phyloP scores from a whole-genome alignment of 306 rosid genomes.

The Purshia tridentata region DNA sequence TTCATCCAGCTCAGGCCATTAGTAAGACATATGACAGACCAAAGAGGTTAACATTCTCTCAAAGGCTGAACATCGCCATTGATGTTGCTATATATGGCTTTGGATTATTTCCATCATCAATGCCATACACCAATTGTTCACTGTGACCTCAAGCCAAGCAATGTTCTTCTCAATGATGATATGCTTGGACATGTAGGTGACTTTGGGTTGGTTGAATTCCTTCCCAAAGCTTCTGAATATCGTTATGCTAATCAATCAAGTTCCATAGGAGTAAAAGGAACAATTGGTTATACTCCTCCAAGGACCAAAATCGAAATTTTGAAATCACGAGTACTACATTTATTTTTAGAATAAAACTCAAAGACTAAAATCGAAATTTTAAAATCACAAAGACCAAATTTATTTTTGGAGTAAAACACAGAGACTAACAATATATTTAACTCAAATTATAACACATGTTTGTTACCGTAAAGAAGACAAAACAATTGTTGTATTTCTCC shows the following conservation, averaged over 20 bases:
- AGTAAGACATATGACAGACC: not conserved
- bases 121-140: conserved; percentile 31
- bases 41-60: conserved; percentile 19
- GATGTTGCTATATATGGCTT: conserved; percentile 39
- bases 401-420: too few species aligned
- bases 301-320: too few species aligned
- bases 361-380: too few species aligned
- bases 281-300: conserved; percentile 40
- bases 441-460: too few species aligned
- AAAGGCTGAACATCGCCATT: conserved; percentile 30
- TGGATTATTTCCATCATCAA: conserved; percentile 36
- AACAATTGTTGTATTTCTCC: too few species aligned
- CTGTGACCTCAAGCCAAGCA: conserved; percentile 35
- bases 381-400: too few species aligned
- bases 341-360: too few species aligned
- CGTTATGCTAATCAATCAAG: conserved; percentile 1
- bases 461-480: too few species aligned
- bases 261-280: conserved; percentile 19
- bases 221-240: not conserved
- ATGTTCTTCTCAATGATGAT: conserved; percentile 26
- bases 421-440: too few species aligned
- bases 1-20: conserved; percentile 16
- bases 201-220: conserved; percentile 32
- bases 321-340: too few species aligned
- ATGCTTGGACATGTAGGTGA: conserved; percentile 42